A percentile compares a stretch with the other conserved stretches of the same genome.
phyloP scores from a whole-genome alignment of 2,329 filamentous ascomycete species.

The Phialemoniopsis sp. region DNA sequence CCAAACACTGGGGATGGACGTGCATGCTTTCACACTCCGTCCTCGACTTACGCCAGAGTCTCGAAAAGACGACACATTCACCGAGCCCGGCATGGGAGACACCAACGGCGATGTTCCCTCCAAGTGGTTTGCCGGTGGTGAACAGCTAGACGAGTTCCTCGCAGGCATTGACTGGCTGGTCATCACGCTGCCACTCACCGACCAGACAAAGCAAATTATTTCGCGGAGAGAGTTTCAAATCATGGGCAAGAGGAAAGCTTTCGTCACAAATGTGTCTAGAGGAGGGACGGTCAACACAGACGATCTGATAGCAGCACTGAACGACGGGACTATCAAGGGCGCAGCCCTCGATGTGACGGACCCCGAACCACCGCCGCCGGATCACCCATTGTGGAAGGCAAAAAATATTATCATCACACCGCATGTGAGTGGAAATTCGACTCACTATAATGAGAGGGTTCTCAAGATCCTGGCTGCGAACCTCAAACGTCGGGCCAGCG shows the following conservation, averaged over 20 bases:
- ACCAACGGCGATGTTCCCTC: constrained; percentile 32
- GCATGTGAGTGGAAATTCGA: constrained; percentile 14
- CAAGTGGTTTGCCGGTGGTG: constrained; percentile 34
- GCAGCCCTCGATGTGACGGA: constrained; percentile 65
- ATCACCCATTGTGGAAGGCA: constrained; percentile 57
- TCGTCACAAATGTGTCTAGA: constrained; percentile 58
- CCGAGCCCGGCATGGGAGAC: constrained; percentile 57
- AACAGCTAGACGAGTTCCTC: constrained; percentile 32
- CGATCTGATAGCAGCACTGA: constrained; percentile 49
- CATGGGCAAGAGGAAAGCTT: constrained; percentile 31
- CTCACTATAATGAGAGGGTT: constrained; percentile 1
- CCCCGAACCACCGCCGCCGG: constrained; percentile 58
- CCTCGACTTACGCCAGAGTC: constrained; percentile 46
- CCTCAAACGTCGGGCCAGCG: constrained; percentile 8
- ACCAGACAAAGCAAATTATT: constrained; percentile 33
- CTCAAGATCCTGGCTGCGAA: constrained; percentile 8
- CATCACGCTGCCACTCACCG: constrained; percentile 33
- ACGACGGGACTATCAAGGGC: constrained; percentile 28
- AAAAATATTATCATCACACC: constrained; percentile 51
- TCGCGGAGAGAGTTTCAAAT: constrained; percentile 24
- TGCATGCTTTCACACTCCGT: constrained; percentile 64
- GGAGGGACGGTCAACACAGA: constrained; percentile 24
- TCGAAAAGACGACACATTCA: constrained; percentile 54
- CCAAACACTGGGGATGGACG: constrained; percentile 58
- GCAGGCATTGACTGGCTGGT: constrained; percentile 37